Evolutionary conservation across 371 early-diverging fungal species (phyloP).

Genomic region (Syncephalastrum monosporum): DNA sequence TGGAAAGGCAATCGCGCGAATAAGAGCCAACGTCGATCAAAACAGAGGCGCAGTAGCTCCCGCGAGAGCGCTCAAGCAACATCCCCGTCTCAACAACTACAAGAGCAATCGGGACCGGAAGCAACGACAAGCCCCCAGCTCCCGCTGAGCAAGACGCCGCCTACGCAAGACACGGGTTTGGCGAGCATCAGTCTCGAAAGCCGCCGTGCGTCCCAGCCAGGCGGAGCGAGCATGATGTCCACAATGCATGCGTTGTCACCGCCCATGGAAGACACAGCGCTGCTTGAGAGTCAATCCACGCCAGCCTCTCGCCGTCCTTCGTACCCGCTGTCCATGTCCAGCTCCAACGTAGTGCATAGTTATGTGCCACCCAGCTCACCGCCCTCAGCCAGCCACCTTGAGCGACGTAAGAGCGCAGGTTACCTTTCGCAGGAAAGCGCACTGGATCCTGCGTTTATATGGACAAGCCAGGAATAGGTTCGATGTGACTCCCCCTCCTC

Average conservation of each 20-base stretch:
- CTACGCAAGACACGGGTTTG: conserved; percentile 17
- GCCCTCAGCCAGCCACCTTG: conserved; percentile 1
- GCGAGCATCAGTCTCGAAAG: conserved; percentile 16
- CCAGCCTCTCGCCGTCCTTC: conserved; percentile 1
- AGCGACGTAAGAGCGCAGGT: conserved; percentile 14
- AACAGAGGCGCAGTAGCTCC: too few relatives aligned
- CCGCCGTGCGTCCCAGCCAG: neutral
- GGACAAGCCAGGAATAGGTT: too few relatives aligned
- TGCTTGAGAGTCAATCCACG: neutral
- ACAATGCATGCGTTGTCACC: conserved; percentile 1
- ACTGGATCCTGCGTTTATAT: too few relatives aligned
- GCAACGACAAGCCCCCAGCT: neutral
- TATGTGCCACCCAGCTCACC: conserved; percentile 14
- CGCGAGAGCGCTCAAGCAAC: neutral
- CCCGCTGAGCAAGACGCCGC: conserved; percentile 4
- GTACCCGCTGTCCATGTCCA: conserved; percentile 13
- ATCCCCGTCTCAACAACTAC: neutral
- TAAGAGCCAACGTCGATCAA: conserved; percentile 6
- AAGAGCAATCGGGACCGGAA: neutral
- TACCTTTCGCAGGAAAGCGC: neutral
- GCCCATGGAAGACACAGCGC: neutral
- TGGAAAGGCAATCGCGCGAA: conserved; percentile 31
- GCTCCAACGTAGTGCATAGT: conserved; percentile 20
- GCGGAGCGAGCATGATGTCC: neutral
- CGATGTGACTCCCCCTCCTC: too few relatives aligned